Conservation (phyloP, 78 protist species). For the Dictyostelium capitatum region DNA sequence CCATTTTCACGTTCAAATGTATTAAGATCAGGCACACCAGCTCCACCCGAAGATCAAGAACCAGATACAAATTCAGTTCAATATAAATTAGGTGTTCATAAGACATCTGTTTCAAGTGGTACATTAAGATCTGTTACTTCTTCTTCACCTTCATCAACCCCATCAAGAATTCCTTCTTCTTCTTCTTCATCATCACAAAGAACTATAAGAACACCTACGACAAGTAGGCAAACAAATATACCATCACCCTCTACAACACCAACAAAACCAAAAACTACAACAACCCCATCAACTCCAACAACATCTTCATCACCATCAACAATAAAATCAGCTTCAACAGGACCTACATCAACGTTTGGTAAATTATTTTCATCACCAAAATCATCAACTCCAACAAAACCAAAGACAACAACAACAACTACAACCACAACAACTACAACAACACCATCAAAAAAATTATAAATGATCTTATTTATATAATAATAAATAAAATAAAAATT, state of each 20-base stretch:
- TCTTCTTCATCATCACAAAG: neutral
- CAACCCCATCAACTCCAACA: neutral
- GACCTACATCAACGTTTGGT: neutral
- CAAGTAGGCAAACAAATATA: neutral
- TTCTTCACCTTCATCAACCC: slow-evolving; percentile 2
- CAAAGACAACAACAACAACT: neutral
- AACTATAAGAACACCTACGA: neutral
- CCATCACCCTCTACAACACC: neutral
- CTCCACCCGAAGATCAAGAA: neutral
- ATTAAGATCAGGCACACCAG: slow-evolving; percentile 39
- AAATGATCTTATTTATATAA: no score
- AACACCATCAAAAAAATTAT: neutral
- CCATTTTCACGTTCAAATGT: slow-evolving; percentile 17
- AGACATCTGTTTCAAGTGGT: slow-evolving; percentile 54
- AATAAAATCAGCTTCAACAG: neutral
- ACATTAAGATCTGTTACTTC: slow-evolving; percentile 33
- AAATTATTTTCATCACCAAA: neutral
- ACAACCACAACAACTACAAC: neutral
- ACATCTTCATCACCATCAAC: neutral
- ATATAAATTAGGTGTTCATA: slow-evolving; percentile 62
- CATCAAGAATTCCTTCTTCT: neutral
- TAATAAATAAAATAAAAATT: no score
- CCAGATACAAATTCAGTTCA: slow-evolving; percentile 24
- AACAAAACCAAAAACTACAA: neutral
- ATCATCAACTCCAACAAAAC: neutral